Evolutionary conservation across 2,329 filamentous ascomycete genomes (phyloP).

Genomic region (Domatiomyces catenatus): DNA sequence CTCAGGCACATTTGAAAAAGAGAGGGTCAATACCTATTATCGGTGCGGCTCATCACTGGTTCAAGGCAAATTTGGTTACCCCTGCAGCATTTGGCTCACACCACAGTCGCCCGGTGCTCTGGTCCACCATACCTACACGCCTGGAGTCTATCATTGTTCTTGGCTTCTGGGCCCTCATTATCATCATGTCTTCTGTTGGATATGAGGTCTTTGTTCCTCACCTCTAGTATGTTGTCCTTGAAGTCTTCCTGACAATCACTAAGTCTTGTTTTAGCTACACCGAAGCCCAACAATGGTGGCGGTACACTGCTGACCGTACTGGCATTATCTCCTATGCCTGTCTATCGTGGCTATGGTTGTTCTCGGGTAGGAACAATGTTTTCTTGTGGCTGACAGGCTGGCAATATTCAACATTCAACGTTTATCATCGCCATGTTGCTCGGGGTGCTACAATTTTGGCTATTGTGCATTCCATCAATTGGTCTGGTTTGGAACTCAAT

Average conservation of each 20-base stretch:
- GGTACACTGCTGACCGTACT: conserved; percentile 48
- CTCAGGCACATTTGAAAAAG: conserved; percentile 1
- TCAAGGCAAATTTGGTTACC: conserved; percentile 26
- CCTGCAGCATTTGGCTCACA: conserved; percentile 29
- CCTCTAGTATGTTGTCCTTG: conserved; percentile 31
- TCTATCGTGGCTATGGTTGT: conserved; percentile 50
- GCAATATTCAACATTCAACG: conserved; percentile 51
- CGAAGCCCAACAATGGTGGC: conserved; percentile 27
- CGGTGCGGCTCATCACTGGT: conserved; percentile 17
- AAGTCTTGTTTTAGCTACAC: conserved; percentile 6
- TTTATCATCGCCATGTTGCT: conserved; percentile 53
- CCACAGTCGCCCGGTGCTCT: conserved; percentile 27
- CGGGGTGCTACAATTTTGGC: conserved; percentile 47
- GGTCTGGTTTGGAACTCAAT: conserved; percentile 26
- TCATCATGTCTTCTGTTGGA: conserved; percentile 28
- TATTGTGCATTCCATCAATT: conserved; percentile 47
- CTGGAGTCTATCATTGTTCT: conserved; percentile 31
- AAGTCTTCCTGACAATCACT: background rate
- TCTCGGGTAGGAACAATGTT: conserved; percentile 51
- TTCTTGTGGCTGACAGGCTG: conserved; percentile 54
- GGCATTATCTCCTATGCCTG: conserved; percentile 50
- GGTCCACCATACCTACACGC: conserved; percentile 34
- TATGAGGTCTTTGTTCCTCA: conserved; percentile 34
- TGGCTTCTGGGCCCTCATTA: conserved; percentile 31
- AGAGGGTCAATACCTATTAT: conserved; percentile 1